Base-by-base conservation (phyloP, 2,329 filamentous ascomycete genomes). In the Ceratocystis cubensis region DNA sequence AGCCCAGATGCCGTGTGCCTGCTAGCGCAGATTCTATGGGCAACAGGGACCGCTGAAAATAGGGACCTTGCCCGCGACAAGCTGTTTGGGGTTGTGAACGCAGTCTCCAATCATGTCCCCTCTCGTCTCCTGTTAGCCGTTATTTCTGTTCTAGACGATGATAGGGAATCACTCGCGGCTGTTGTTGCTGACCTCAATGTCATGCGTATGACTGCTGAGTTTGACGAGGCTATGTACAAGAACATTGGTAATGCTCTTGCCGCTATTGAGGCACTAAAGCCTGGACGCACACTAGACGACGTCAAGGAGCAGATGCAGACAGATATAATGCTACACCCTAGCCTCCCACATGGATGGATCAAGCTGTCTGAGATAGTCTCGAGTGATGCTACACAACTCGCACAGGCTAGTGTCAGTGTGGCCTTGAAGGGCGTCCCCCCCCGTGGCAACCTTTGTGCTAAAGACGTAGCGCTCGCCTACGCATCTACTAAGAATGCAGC, bases 11-110 rank as follows among this genome's bases (percentile, higher is more conserved):
- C 93, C 0, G 86, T 91, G 0, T 96, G 92, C 72, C 80, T 96
- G 13, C 80, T 97, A 13, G 89, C 92, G 0, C 91, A 97, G 75
- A 89, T 97, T 0, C 81, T 97, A 0, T 99, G 94, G 93, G 92
- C 92, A 0, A 91, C 90, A 70, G 91, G 89, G 7, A 85, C 86
- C 0, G 84, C 87, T 5, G 81, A 86, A 0, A 88, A 92, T 66
- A 84, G 87, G 61, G 84, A 87, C 63, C 85, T 88, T 69, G 92
- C 93, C 17, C 83, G 91, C 2, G 85, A 88, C 64, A 84, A 89
- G 69, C 81, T 99, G 0, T 93, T 96, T 72, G 86, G 86, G 15
- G 86, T 88, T 45, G 86, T 96, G 13, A 89, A 92, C 71, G 81
- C 79, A 63, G 78, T 88, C 63, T 84, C 89, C 0, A 83, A 86